Conservation (phyloP, 2,329 filamentous ascomycete genomes). For the Pyricularia sp. region DNA sequence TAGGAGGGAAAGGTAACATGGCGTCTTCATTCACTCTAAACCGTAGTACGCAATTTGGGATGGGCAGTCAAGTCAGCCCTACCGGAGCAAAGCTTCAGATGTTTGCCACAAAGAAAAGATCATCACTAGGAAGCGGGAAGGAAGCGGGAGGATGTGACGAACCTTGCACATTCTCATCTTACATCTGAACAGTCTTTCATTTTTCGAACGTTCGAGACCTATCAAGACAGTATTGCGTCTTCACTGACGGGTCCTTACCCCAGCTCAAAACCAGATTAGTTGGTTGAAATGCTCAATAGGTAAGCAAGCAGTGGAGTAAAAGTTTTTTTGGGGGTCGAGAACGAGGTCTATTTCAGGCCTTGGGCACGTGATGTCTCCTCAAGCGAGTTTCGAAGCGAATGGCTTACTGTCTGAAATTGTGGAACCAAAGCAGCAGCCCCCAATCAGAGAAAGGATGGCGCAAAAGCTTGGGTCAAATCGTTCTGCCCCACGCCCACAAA, state of each 20-base stretch:
- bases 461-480: not conserved
- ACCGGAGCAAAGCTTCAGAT: not conserved
- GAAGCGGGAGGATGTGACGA: not conserved
- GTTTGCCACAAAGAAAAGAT: not conserved
- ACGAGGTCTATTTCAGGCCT: not conserved
- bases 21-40: not conserved
- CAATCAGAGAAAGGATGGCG: not conserved
- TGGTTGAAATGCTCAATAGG: not conserved
- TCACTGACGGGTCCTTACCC: too few species aligned
- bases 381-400: not conserved
- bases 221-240: too few species aligned
- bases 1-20: not conserved
- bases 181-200: not conserved
- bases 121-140: not conserved
- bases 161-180: not conserved
- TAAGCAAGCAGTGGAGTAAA: not conserved
- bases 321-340: not conserved
- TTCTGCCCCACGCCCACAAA: not conserved
- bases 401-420: not conserved
- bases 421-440: not conserved
- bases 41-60: not conserved
- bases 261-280: too few species aligned
- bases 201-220: too few species aligned
- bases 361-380: not conserved
- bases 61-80: not conserved